These are phyloP conservation scores for Aspergillus asperescens DNA, from an alignment of 495 filamentous ascomycete species.

Conservation along the genomic window DNA sequence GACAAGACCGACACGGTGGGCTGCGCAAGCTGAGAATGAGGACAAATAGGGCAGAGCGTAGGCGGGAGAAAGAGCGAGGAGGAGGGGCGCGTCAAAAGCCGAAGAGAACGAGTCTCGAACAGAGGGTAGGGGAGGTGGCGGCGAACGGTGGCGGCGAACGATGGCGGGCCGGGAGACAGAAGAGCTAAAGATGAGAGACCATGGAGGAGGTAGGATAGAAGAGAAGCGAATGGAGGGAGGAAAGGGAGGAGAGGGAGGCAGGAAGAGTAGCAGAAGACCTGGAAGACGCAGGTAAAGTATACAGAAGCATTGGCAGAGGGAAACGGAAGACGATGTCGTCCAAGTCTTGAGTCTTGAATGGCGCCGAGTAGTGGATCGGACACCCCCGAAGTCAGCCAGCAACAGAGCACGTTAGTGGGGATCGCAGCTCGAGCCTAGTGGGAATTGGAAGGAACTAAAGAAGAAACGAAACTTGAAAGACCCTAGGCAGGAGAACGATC, in stretches of 20 bases:
- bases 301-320: slow-evolving; percentile 14
- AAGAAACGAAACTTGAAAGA: slow-evolving; percentile 13
- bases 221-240: background rate
- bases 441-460: slow-evolving; percentile 2
- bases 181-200: slow-evolving; percentile 9
- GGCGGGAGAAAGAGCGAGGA: too few species aligned
- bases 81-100: too few species aligned
- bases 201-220: slow-evolving; percentile 7
- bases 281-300: too few species aligned
- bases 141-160: background rate
- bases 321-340: slow-evolving; percentile 10
- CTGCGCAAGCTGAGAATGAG: slow-evolving; percentile 5
- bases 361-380: slow-evolving; percentile 24
- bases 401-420: slow-evolving; percentile 16
- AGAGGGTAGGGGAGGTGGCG: background rate
- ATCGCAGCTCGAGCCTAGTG: too few species aligned
- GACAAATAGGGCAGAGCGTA: slow-evolving; percentile 19
- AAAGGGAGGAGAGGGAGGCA: slow-evolving; percentile 7
- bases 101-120: background rate
- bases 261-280: too few species aligned
- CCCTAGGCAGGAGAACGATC: slow-evolving; percentile 17
- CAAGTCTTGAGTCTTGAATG: slow-evolving; percentile 13
- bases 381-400: slow-evolving; percentile 21
- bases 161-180: slow-evolving; percentile 8
- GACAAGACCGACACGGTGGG: background rate